Conservation (phyloP, 371 early-diverging fungal species). For the Cokeromyces recurvatus region DNA sequence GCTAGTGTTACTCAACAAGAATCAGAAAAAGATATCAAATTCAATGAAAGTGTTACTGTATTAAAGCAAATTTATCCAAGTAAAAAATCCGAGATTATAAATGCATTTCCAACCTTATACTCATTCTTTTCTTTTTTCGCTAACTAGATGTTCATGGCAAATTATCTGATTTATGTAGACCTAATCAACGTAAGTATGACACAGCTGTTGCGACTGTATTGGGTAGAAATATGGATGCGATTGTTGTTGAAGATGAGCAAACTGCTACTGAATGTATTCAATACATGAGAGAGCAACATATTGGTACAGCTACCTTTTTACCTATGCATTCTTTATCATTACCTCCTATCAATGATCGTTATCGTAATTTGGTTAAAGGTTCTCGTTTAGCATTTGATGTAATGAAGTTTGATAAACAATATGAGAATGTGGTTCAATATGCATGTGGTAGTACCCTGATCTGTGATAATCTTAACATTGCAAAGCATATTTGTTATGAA, state of each 20-base stretch:
- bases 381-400: slow-evolving; percentile 88
- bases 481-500: slow-evolving; percentile 83
- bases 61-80: slow-evolving; percentile 81
- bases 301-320: slow-evolving; percentile 91
- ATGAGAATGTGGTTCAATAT: slow-evolving; percentile 80
- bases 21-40: slow-evolving; percentile 70
- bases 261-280: slow-evolving; percentile 82
- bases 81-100: neutral
- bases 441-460: slow-evolving; percentile 87
- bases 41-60: slow-evolving; percentile 71
- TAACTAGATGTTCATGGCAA: slow-evolving; percentile 77
- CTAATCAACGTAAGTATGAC: slow-evolving; percentile 92
- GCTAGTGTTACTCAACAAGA: slow-evolving; percentile 81
- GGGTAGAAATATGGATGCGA: slow-evolving; percentile 76
- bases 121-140: neutral
- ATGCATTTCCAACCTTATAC: neutral
- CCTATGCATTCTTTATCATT: slow-evolving; percentile 81
- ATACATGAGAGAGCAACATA: slow-evolving; percentile 91
- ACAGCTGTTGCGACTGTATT: slow-evolving; percentile 75
- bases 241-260: slow-evolving; percentile 73
- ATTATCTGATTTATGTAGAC: slow-evolving; percentile 86
- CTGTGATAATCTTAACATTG: slow-evolving; percentile 83
- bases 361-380: slow-evolving; percentile 69
- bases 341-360: slow-evolving; percentile 75
- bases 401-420: slow-evolving; percentile 74